Base-by-base conservation (phyloP, 2,329 filamentous ascomycete species). In the Trichothecium roseum region DNA sequence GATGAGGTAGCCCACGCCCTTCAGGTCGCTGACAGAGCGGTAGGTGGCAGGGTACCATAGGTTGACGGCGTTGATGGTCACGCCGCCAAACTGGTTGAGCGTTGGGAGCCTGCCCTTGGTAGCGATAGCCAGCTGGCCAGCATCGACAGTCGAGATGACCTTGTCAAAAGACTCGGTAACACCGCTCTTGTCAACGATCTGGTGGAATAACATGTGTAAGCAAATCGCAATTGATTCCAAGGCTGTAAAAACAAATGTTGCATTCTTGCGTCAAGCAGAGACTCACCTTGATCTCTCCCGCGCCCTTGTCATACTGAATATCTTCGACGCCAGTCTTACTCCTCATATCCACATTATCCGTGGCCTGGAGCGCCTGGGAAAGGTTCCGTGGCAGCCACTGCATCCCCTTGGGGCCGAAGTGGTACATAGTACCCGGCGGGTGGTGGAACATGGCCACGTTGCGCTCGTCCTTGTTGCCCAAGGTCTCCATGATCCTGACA, bases 1-100 rank as follows among this genome's bases (percentile, higher is more conserved):
- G 40, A 98, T 83, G 5, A 98, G 74, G 57, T 96, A 96, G 44
- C 91, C 91, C 53, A 96, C 93, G 14, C 88, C 91, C 20, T 24
- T 6, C 6, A 24, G 20, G 20, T 24, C 10, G 20, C 66, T 61
- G 37, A 77, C 64, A 12, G 74, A 72, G 26, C 94, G 61, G 38
- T 73, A 52, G 6, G 78, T 68, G 30, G 75, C 66, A 2, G 69
- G 64, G 56, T 81, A 98, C 69, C 81, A 95, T 32, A 98, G 68
- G 59, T 94, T 95, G 41, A 98, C 82, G 3, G 88, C 84, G 78
- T 88, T 88, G 45, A 95, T 87, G 22, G 80, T 88, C 20, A 89
- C 82, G 26, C 80, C 74, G 36, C 74, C 69, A 13, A 74, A 72
- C 30, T 69, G 52, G 14, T 55, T 52, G 9, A 83, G 65, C 22